phyloP scores from a whole-genome alignment of 441 rosid species.

The Sinapis alba region DNA sequence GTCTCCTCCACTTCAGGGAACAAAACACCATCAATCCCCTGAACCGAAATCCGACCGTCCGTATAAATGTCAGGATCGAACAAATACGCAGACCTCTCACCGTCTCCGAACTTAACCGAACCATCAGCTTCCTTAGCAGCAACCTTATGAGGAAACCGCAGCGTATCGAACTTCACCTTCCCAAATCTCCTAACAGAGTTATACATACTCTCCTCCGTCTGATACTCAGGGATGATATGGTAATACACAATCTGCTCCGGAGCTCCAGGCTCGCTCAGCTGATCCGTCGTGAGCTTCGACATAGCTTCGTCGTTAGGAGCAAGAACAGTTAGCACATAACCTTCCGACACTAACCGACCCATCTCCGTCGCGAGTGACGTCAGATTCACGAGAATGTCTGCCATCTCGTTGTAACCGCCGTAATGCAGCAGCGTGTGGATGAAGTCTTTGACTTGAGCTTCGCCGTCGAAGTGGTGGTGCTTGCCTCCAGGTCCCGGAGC shows the following conservation, averaged over 20 bases:
- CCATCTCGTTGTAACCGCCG: constrained; percentile 83
- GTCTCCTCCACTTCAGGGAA: constrained; percentile 65
- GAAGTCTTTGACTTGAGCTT: constrained; percentile 70
- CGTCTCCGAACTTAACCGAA: constrained; percentile 89
- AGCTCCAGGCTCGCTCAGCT: constrained; percentile 72
- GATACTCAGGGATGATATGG: constrained; percentile 86
- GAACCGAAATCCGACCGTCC: constrained; percentile 95
- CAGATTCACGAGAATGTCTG: constrained; percentile 68
- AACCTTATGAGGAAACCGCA: constrained; percentile 86
- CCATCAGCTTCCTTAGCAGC: constrained; percentile 95
- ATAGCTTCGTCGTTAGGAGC: constrained; percentile 82
- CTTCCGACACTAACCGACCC: constrained; percentile 70
- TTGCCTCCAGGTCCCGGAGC: constrained; percentile 80
- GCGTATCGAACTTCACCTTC: constrained; percentile 76
- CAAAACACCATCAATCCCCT: constrained; percentile 92
- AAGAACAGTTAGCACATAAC: constrained; percentile 63
- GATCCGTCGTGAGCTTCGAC: constrained; percentile 71
- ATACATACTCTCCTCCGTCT: constrained; percentile 99
- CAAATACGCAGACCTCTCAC: constrained; percentile 78
- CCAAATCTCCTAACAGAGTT: constrained; percentile 92
- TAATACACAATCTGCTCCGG: constrained; percentile 77
- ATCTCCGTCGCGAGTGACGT: constrained; percentile 72
- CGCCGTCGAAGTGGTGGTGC: constrained; percentile 66
- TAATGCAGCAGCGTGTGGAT: constrained; percentile 67
- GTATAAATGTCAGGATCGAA: constrained; percentile 95